These are phyloP conservation scores for Mucor indicus DNA, from an alignment of 371 early-diverging fungal species.

Conservation along the genomic window DNA sequence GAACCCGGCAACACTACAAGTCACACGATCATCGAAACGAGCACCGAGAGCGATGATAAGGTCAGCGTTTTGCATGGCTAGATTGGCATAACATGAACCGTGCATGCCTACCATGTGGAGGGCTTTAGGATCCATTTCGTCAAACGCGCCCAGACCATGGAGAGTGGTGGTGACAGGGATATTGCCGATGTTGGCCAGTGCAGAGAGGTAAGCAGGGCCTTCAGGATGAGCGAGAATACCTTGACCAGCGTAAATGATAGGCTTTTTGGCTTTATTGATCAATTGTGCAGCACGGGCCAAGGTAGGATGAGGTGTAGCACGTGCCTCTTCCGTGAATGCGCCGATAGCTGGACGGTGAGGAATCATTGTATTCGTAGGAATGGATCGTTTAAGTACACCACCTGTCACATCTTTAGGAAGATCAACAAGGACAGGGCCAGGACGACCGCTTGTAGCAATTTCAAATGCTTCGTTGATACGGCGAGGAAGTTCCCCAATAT, in stretches of 20 bases:
- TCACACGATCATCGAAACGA: conserved; percentile 97
- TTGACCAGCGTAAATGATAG: conserved; percentile 93
- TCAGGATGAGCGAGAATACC: conserved; percentile 83
- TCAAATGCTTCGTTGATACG: conserved; percentile 96
- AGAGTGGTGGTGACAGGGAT: conserved; percentile 96
- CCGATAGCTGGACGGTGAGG: conserved; percentile 61
- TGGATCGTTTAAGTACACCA: conserved; percentile 79
- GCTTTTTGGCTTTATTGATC: conserved; percentile 86
- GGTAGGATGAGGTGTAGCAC: conserved; percentile 48
- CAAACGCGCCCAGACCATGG: conserved; percentile 89
- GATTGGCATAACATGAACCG: conserved; percentile 93
- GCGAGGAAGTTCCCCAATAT: conserved; percentile 91
- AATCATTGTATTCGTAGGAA: conserved; percentile 64
- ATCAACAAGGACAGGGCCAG: conserved; percentile 98
- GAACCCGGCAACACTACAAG: conserved; percentile 79
- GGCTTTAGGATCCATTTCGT: conserved; percentile 84
- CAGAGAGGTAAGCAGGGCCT: conserved; percentile 74
- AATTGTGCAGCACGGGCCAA: conserved; percentile 72
- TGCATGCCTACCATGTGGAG: conserved; percentile 99
- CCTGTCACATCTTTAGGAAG: conserved; percentile 97
- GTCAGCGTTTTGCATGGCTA: conserved; percentile 96
- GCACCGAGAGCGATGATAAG: conserved; percentile 93
- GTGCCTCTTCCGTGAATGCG: conserved; percentile 41
- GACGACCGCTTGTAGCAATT: conserved; percentile 92
- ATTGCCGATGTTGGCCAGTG: conserved; percentile 82